Conservation (phyloP, 2,329 filamentous ascomycete genomes). For the Trichoderma simmonsii region DNA sequence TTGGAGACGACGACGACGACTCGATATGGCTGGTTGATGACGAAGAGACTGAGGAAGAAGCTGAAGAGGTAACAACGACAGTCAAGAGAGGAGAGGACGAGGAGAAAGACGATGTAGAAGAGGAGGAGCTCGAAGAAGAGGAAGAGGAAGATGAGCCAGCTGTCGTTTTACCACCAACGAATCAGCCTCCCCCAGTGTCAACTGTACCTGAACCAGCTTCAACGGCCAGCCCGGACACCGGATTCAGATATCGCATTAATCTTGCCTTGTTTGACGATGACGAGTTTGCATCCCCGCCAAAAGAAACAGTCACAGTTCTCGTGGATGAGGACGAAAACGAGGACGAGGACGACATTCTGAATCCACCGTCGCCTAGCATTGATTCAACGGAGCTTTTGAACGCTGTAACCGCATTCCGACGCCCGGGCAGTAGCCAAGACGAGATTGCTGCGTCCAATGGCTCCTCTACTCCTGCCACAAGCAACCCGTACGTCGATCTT, state of each 20-base stretch:
- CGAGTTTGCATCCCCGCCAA: constrained; percentile 18
- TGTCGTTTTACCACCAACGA: background rate
- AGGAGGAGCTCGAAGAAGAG: background rate
- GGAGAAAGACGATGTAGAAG: background rate
- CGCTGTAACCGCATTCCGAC: background rate
- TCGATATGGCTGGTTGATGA: constrained; percentile 32
- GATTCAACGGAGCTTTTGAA: background rate
- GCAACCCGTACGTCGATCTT: constrained; percentile 31
- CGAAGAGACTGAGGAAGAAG: constrained; percentile 24
- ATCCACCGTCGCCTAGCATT: constrained; percentile 7
- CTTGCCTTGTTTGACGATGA: constrained; percentile 25
- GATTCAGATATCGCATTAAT: constrained; percentile 17
- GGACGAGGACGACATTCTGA: background rate
- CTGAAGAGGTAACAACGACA: background rate
- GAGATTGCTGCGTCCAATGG: background rate
- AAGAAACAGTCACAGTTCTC: background rate
- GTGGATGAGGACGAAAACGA: background rate
- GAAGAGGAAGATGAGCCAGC: background rate
- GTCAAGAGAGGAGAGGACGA: background rate
- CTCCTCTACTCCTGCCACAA: constrained; percentile 23
- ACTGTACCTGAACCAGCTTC: background rate
- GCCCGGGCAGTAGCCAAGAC: background rate
- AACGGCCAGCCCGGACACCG: constrained; percentile 17
- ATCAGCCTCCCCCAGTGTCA: background rate
- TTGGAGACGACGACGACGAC: constrained; percentile 32